Conservation (phyloP, 1,139 yeast species). For the Geotrichum aggregatum region DNA sequence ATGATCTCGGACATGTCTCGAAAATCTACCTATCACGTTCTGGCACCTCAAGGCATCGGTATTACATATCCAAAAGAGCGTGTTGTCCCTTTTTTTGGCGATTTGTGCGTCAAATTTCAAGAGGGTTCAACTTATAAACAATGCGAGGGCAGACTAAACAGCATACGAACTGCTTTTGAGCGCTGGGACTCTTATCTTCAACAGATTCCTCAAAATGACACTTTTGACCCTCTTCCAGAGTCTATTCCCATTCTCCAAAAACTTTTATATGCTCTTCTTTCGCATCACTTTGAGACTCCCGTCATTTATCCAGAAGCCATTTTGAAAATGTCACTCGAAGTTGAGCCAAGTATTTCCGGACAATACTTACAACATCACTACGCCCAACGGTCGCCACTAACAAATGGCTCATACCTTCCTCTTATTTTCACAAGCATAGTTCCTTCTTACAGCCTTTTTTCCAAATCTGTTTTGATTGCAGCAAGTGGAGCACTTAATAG, state of each 20-base stretch:
- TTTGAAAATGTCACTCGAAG: conserved; percentile 43
- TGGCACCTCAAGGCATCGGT: conserved; percentile 89
- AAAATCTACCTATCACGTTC: conserved; percentile 59
- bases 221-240: conserved; percentile 32
- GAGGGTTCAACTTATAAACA: conserved; percentile 47
- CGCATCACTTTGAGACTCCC: conserved; percentile 31
- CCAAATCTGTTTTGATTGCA: conserved; percentile 46
- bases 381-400: conserved; percentile 46
- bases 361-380: conserved; percentile 43
- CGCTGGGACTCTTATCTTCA: conserved; percentile 73
- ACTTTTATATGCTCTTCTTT: conserved; percentile 39
- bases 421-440: conserved; percentile 54
- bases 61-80: conserved; percentile 67
- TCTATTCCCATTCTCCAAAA: conserved; percentile 36
- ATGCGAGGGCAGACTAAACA: conserved; percentile 61
- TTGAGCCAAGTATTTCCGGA: conserved; percentile 48
- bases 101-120: conserved; percentile 50
- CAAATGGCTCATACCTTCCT: conserved; percentile 58
- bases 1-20: conserved; percentile 49
- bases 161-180: conserved; percentile 67
- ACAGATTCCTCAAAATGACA: conserved; percentile 42
- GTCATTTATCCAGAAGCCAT: conserved; percentile 27
- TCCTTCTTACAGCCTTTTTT: conserved; percentile 53
- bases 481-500: conserved; percentile 23
- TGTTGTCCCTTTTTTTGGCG: conserved; percentile 91